Evolutionary conservation across 2,329 filamentous ascomycete genomes (phyloP).

Genomic region (Daldinia sp.): DNA sequence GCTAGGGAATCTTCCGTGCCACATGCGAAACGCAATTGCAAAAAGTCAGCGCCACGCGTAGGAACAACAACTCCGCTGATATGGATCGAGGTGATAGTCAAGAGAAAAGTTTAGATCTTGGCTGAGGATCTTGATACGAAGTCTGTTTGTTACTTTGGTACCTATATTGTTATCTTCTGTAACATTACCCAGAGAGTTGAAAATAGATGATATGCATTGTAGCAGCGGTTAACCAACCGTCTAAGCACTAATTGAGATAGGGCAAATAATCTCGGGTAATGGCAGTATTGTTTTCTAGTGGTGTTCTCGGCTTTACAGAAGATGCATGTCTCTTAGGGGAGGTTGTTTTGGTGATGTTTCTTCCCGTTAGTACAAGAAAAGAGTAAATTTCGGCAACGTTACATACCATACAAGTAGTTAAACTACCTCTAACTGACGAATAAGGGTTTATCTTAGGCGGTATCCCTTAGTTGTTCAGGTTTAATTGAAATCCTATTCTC

Average conservation of each 20-base stretch:
- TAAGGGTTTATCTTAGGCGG: conserved; percentile 14
- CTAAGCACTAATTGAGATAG: conserved; percentile 19
- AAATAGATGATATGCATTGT: conserved; percentile 30
- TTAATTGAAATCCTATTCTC: conserved; percentile 23
- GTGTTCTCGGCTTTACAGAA: conserved; percentile 1
- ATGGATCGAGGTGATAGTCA: background rate
- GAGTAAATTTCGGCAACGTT: conserved; percentile 45
- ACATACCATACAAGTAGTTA: conserved; percentile 36
- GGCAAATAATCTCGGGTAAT: conserved; percentile 5
- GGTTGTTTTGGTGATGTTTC: background rate
- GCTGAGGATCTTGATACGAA: conserved; percentile 3
- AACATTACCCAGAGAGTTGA: conserved; percentile 36
- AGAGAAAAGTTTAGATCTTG: background rate
- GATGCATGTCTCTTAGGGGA: conserved; percentile 12
- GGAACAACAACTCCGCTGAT: background rate
- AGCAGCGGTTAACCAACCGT: conserved; percentile 13
- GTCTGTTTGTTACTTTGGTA: conserved; percentile 9
- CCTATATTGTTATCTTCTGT: conserved; percentile 28
- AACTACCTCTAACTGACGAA: conserved; percentile 15
- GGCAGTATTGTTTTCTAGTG: background rate
- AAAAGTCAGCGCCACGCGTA: background rate
- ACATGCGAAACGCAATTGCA: background rate
- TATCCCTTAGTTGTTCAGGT: background rate
- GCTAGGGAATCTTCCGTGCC: too few species aligned
- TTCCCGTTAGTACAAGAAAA: conserved; percentile 15